These are phyloP conservation scores for Orychophragmus violaceus DNA, from an alignment of 345 rosid genomes.

Conservation along the genomic window DNA sequence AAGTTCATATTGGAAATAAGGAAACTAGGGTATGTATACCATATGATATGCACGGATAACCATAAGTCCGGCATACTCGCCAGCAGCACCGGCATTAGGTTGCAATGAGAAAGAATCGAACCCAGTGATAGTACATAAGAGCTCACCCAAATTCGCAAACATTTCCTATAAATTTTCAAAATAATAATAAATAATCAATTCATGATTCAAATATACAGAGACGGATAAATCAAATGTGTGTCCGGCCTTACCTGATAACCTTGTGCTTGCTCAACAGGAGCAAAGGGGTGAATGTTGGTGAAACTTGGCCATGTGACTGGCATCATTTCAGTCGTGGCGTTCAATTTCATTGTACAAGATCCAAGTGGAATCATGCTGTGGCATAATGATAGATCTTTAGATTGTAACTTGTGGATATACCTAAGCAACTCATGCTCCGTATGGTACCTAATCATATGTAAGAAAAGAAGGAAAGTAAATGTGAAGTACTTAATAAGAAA, in stretches of 20 bases:
- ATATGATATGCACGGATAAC: conserved; percentile 94
- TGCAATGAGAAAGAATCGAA: conserved; percentile 98
- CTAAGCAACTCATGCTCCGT: conserved; percentile 96
- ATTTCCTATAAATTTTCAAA: conserved; percentile 52
- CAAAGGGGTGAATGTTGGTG: conserved; percentile 87
- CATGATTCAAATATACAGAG: neutral
- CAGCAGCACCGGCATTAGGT: conserved; percentile 99
- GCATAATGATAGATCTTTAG: conserved; percentile 94
- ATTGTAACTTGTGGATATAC: conserved; percentile 64
- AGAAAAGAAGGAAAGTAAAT: conserved; percentile 18
- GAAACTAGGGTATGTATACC: conserved; percentile 37
- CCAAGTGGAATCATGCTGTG: conserved; percentile 99
- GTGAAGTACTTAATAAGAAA: conserved; percentile 14
- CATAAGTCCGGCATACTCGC: conserved; percentile 98
- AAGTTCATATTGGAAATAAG: neutral
- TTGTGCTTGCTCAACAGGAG: conserved; percentile 71
- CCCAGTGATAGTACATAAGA: conserved; percentile 84
- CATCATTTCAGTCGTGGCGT: conserved; percentile 97
- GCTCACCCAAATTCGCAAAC: conserved; percentile 79
- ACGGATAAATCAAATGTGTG: neutral
- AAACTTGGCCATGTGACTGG: conserved; percentile 94
- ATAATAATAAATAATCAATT: conserved; percentile 12
- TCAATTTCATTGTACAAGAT: conserved; percentile 97
- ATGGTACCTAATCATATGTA: conserved; percentile 52
- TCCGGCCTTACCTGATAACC: conserved; percentile 71